Conservation (phyloP, 345 rosid species). For the Euphorbia pulcherrima region DNA sequence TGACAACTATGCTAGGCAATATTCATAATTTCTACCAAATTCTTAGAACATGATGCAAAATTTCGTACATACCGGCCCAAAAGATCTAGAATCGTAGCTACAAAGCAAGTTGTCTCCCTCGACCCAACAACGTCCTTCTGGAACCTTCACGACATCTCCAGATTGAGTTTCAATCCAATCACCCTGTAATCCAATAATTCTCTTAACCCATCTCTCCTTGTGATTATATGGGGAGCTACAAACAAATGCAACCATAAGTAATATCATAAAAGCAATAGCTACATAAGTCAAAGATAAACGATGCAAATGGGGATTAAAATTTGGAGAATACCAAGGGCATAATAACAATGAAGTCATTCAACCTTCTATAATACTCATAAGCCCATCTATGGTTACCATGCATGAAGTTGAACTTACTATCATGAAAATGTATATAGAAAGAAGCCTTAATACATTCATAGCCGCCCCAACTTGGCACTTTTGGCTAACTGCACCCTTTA, state of each 20-base stretch:
- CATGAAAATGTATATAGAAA: neutral
- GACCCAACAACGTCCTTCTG: slow-evolving; percentile 91
- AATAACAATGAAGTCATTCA: neutral
- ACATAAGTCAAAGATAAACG: too few relatives aligned
- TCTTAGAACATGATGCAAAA: neutral
- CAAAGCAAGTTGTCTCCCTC: slow-evolving; percentile 74
- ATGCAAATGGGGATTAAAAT: too few relatives aligned
- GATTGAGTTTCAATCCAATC: slow-evolving; percentile 62
- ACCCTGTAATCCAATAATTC: slow-evolving; percentile 87
- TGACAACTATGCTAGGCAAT: too few relatives aligned
- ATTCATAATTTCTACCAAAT: neutral
- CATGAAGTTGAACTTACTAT: neutral
- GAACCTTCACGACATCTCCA: slow-evolving; percentile 58
- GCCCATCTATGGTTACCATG: neutral
- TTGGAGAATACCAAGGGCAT: too few relatives aligned
- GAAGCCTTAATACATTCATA: too few relatives aligned
- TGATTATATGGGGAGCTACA: slow-evolving; percentile 68
- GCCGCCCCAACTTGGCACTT: too few relatives aligned
- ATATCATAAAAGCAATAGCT: slow-evolving; percentile 1
- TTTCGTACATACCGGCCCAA: slow-evolving; percentile 70
- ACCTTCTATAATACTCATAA: neutral
- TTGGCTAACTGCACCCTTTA: too few relatives aligned
- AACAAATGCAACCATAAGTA: slow-evolving; percentile 17
- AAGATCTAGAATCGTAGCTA: slow-evolving; percentile 73
- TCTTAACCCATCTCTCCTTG: slow-evolving; percentile 70